These are phyloP conservation scores for Solanum hybrid DNA, from an alignment of 305 asterid species.

Conservation along the genomic window DNA sequence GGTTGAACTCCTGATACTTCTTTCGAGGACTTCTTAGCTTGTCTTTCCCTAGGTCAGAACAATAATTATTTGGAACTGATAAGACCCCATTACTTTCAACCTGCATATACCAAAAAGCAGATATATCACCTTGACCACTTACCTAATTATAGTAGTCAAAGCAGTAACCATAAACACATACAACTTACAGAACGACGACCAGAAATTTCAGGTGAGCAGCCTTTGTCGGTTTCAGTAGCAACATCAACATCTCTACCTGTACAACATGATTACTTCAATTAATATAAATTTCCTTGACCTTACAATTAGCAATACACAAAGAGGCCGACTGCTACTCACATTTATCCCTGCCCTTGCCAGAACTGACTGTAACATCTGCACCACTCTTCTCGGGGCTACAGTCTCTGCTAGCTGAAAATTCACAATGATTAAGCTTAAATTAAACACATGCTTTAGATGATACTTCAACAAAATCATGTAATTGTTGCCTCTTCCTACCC, in stretches of 20 bases:
- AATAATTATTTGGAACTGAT: conserved; percentile 35
- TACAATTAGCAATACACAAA: conserved; percentile 2
- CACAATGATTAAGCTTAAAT: conserved; percentile 16
- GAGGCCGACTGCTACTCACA: conserved; percentile 9
- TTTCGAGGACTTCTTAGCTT: conserved; percentile 31
- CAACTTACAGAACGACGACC: conserved; percentile 99
- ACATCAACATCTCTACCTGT: conserved; percentile 43
- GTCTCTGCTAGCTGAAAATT: conserved; percentile 53
- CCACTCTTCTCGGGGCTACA: conserved; percentile 32
- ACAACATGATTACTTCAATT: conserved; percentile 16
- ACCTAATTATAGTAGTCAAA: conserved; percentile 30
- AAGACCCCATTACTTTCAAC: conserved; percentile 71
- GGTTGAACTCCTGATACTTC: conserved; percentile 40
- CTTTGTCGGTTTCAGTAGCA: conserved; percentile 26
- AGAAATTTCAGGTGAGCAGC: conserved; percentile 37
- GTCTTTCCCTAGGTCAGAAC: conserved; percentile 31
- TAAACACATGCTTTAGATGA: conserved; percentile 3
- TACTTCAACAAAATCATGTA: neutral
- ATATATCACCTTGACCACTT: conserved; percentile 47
- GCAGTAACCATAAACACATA: conserved; percentile 70
- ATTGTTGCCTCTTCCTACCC: neutral
- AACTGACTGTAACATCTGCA: conserved; percentile 18
- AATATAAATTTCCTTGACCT: conserved; percentile 2
- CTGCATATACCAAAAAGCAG: conserved; percentile 39
- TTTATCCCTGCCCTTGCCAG: conserved; percentile 35